Evolutionary conservation across 2,329 filamentous ascomycete species (phyloP).

Genomic region (Colletotrichum filicis): DNA sequence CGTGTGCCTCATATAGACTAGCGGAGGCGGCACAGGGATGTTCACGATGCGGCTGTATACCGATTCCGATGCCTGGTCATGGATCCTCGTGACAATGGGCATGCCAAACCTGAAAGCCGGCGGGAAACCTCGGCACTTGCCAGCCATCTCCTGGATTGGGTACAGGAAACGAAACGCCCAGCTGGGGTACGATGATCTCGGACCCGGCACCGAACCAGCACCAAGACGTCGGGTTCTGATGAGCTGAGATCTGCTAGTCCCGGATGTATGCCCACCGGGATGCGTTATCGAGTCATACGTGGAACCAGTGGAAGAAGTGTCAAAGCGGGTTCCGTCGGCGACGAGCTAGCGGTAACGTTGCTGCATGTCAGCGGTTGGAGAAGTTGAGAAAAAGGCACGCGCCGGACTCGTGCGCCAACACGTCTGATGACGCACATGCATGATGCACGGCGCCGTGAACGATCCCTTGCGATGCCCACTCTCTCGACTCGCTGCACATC

Average conservation of each 20-base stretch:
- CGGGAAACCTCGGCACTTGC: too few species aligned
- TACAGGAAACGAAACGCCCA: too few species aligned
- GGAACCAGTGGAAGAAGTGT: background rate
- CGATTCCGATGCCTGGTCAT: too few species aligned
- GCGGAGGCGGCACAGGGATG: too few species aligned
- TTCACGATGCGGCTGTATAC: too few species aligned
- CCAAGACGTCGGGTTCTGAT: background rate
- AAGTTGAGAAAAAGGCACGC: background rate
- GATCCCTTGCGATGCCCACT: background rate
- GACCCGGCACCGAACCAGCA: background rate
- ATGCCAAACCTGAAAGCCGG: too few species aligned
- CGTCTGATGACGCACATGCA: constrained; percentile 20
- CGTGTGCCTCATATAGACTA: too few species aligned
- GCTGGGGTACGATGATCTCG: background rate
- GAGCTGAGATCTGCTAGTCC: background rate
- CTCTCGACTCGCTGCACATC: background rate
- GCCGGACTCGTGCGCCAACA: background rate
- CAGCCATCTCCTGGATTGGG: too few species aligned
- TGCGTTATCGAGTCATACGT: background rate
- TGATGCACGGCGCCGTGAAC: constrained; percentile 23
- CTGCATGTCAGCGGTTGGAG: background rate
- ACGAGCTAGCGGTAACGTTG: background rate
- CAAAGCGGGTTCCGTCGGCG: background rate
- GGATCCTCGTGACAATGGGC: too few species aligned
- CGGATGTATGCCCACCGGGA: background rate